Base-by-base conservation (phyloP, 2,329 filamentous ascomycete species). In the Thielaviopsis musarum region DNA sequence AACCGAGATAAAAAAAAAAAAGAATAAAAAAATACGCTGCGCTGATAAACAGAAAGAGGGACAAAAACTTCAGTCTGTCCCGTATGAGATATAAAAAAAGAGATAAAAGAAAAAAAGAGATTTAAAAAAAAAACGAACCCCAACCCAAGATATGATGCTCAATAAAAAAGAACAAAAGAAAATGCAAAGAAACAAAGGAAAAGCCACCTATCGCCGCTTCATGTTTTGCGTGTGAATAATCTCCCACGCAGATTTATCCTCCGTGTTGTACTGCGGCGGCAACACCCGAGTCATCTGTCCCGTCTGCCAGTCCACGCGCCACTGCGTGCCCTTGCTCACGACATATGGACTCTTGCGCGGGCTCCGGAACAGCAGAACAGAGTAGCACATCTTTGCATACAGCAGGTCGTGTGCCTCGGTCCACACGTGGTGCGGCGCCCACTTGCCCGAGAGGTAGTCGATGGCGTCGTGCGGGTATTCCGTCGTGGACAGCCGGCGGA, bases 321-420 rank as follows among this genome's bases (percentile, higher is more conserved):
- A 82, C 65, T 78, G 73, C 66, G 77, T 80, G 51, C 78, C 79
- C 63, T 77, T 74, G 67, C 72, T 72, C 65, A 82, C 75, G 60
- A 82, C 74, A 64, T 78, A 78, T 65, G 80, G 78, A 62, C 74
- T 78, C 66, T 82, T 81, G 57, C 79, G 72, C 24, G 80, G 80
- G 61, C 75, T 78, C 60, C 76, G 73, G 66, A 77, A 79, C 24
- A 80, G 71, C 10, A 82, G 70, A 56, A 80, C 77, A n/a, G 76
- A 75, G 67, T 81, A 81, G 68, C 79, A 82, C 10, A 80, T 71
- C 67, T 78, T 80, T 57, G 79, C 79, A 62, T 82, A 82, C 28
- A 81, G 70, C 68, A 80, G 72, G 64, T 82, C 79, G 67, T 82
- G 79, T 38, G 74, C 74, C 52, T 70, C 69, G 5, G 77, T 77